Base-by-base conservation (phyloP, 345 rosid species). In the Fremontodendron californicum region DNA sequence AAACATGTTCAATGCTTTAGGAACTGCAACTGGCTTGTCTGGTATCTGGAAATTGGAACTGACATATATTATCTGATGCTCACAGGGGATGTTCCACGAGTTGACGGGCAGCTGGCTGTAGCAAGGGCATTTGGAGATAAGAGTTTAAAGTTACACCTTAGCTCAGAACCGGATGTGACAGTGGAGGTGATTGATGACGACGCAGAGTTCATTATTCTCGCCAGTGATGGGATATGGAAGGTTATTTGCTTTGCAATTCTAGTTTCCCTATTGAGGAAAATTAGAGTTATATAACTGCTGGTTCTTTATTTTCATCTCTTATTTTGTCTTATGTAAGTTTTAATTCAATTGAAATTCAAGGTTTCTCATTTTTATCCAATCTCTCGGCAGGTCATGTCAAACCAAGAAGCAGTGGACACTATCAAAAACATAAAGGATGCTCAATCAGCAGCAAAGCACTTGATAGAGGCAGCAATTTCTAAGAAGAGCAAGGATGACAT, bases 151-250 rank as follows among this genome's bases (percentile, higher is more conserved):
- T 48, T 89, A 81, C 98, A 94, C 81, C 88, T 94, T 45, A 94
- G 96, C 65, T 61, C 65, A 2, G 39, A 61, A 3, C 65, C 65
- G 6, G 65, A 61, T 6, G 39, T 61, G 65, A 61, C 18, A 6
- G 39, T 15, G 39, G 65, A 29, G 65, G 37, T 31, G n/a, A 61
- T 61, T 29, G 39, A 29, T 61, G 65, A 61, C 12, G 65, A 61
- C 39, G 12, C 65, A 13, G 65, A 61, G n/a, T 61, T 29, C 65
- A 5, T 61, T 13, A 61, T 61, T 31, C 39, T 61, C 39, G 98
- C 98, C 33, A 92, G 98, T 23, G 98, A 94, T 83, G 98, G 98
- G 18, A 84, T 94, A 43, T 94, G 97, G 98, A 94, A 91, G 94
- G 98, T 92, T 37, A 57, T 84, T 43, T 23, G 3, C 55, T 42